Evolutionary conservation across 305 asterid genomes (phyloP).

Genomic region (Fraxinus xanthoxyloides): DNA sequence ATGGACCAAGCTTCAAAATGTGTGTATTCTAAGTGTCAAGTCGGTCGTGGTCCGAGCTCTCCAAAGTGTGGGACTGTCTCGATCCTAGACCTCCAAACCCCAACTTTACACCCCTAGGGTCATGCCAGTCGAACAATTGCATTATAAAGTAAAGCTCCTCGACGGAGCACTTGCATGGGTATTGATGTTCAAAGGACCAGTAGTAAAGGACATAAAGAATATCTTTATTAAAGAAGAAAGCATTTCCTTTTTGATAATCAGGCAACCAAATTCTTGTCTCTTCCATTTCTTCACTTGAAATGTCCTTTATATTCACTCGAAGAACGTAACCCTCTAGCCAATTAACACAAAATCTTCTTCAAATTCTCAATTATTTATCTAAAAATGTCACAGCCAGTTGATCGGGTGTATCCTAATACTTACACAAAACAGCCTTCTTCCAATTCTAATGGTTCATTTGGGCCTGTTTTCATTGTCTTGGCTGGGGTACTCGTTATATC

Average conservation of each 20-base stretch:
- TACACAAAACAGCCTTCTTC: conserved; percentile 31
- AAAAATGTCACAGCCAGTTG: conserved; percentile 49
- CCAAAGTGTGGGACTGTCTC: background rate
- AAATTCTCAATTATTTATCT: background rate
- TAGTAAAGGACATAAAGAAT: conserved; percentile 50
- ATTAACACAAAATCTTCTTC: background rate
- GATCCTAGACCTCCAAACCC: background rate
- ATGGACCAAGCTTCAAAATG: background rate
- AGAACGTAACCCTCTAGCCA: conserved; percentile 20
- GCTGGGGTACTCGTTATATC: conserved; percentile 59
- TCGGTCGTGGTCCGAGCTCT: background rate
- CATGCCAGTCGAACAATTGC: background rate
- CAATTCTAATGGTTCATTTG: conserved; percentile 62
- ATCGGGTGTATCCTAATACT: conserved; percentile 43
- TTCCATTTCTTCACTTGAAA: background rate
- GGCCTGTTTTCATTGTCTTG: conserved; percentile 60
- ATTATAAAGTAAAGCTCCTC: background rate
- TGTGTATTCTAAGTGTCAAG: background rate
- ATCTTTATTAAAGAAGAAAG: conserved; percentile 56
- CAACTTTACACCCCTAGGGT: background rate
- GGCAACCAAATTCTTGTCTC: conserved; percentile 24
- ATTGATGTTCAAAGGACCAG: conserved; percentile 6
- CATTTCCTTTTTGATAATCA: conserved; percentile 27
- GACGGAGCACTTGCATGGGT: background rate
- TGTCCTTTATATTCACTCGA: conserved; percentile 35